Evolutionary conservation across 73 alveolate species (phyloP), one percentile per base, ranked within the genome.

Genomic region (Paramecium tetraurelia): DNA sequence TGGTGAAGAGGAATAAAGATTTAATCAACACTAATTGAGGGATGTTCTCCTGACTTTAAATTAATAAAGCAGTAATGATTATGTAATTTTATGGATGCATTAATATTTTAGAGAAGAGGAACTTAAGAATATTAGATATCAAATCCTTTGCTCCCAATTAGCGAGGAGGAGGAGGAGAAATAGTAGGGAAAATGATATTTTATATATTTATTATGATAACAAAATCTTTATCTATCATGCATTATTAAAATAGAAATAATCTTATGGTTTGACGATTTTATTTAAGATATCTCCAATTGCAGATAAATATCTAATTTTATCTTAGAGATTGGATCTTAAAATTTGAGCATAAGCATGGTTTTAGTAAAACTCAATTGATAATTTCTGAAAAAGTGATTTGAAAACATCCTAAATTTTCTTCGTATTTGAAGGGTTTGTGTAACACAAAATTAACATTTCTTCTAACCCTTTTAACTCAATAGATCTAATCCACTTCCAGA

Each of bases 281-380:
- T 38, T 72, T 38, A 72, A 72, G 27, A 72, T 72, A 36, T 72
- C 86, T 72, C 86, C 86, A 14, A 40, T 40, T 43, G 35, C 46
- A 10, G 86, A 72, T 72, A 72, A 72, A 72, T 72, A 72, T 6
- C 46, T 72, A 72, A 72, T 72, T 72, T 72, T 72, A 14, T 72
- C 86, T 38, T 72, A 36, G 18, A 72, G 33, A 16, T 72, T 40
- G n/a, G 84, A 63, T 72, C 86, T 31, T 63, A 72, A 12, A 36
- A 72, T 36, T 35, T 36, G 12, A 36, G 86, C 86, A 36, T 36
- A 72, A 3, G 86, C 86, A 36, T 72, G 59, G 8, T 72, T 72
- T 38, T 33, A 72, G 24, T 72, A 72, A 72, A 16, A 72, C 59
- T 72, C 86, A 11, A 72, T 72, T 18, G 86, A 72, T 21, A 72